Evolutionary conservation across 1,284 basidiomycete genomes (phyloP).

Genomic region (Termitomyces sp.): DNA sequence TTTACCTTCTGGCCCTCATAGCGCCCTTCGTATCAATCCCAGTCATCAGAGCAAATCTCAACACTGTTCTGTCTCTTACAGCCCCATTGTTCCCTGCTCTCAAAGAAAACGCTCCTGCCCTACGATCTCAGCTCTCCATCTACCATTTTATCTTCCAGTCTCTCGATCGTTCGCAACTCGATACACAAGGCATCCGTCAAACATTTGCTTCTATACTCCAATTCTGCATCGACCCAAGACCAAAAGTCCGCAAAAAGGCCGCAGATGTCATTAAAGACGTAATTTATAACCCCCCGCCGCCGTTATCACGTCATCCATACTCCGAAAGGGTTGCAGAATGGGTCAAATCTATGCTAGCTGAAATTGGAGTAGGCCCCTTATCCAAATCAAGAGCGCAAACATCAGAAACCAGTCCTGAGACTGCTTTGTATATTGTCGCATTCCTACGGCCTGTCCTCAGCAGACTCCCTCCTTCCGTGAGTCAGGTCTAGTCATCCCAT

Average conservation of each 20-base stretch:
- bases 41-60: constrained; percentile 65
- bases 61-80: constrained; percentile 63
- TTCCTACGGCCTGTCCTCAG: constrained; percentile 64
- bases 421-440: constrained; percentile 78
- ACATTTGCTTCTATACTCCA: constrained; percentile 77
- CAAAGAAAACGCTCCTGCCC: constrained; percentile 58
- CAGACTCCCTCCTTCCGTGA: constrained; percentile 61
- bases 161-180: constrained; percentile 70
- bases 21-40: constrained; percentile 73
- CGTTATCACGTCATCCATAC: constrained; percentile 81
- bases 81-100: constrained; percentile 73
- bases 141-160: constrained; percentile 64
- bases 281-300: constrained; percentile 70
- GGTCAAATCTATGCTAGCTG: constrained; percentile 63
- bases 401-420: constrained; percentile 60
- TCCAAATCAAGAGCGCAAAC: constrained; percentile 60
- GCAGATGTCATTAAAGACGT: constrained; percentile 82
- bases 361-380: constrained; percentile 59
- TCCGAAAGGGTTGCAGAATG: constrained; percentile 76
- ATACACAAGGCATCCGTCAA: constrained; percentile 65
- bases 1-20: constrained; percentile 85
- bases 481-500: constrained; percentile 22
- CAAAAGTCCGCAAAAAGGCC: constrained; percentile 91
- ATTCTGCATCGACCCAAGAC: constrained; percentile 81
- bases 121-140: constrained; percentile 73